These are phyloP conservation scores for Streptanthus diversifolius DNA, from an alignment of 345 rosid species.

Conservation along the genomic window DNA sequence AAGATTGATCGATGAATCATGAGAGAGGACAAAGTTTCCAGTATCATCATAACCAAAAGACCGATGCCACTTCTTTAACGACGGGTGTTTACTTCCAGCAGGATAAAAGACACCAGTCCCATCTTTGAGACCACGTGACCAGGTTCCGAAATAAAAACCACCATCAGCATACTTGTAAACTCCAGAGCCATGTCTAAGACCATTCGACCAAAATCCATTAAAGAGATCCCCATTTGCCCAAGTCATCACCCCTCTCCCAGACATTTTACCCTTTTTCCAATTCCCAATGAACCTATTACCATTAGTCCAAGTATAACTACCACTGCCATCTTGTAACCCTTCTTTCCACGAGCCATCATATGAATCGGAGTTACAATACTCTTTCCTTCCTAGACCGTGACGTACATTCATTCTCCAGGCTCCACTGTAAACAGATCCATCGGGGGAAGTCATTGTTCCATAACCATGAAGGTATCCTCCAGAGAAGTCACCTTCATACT, in stretches of 20 bases:
- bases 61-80: constrained; percentile 50
- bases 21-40: constrained; percentile 37
- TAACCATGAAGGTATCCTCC: constrained; percentile 84
- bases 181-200: constrained; percentile 77
- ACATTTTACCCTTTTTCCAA: constrained; percentile 84
- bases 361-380: constrained; percentile 62
- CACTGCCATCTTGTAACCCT: constrained; percentile 78
- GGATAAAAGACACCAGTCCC: constrained; percentile 85
- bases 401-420: constrained; percentile 82
- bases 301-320: constrained; percentile 69
- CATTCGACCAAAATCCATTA: constrained; percentile 82
- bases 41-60: constrained; percentile 43
- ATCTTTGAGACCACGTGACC: constrained; percentile 79
- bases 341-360: constrained; percentile 95
- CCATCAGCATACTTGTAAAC: constrained; percentile 75
- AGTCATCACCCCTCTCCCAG: constrained; percentile 87
- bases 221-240: constrained; percentile 82
- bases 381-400: constrained; percentile 80
- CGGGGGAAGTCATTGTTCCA: constrained; percentile 53
- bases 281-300: constrained; percentile 77
- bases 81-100: constrained; percentile 69
- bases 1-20: constrained; percentile 39
- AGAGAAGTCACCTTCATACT: constrained; percentile 78
- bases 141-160: constrained; percentile 75
- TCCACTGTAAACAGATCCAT: constrained; percentile 67